phyloP scores from a whole-genome alignment of 331 rosid species.

The Erythrophleum ivorense region DNA sequence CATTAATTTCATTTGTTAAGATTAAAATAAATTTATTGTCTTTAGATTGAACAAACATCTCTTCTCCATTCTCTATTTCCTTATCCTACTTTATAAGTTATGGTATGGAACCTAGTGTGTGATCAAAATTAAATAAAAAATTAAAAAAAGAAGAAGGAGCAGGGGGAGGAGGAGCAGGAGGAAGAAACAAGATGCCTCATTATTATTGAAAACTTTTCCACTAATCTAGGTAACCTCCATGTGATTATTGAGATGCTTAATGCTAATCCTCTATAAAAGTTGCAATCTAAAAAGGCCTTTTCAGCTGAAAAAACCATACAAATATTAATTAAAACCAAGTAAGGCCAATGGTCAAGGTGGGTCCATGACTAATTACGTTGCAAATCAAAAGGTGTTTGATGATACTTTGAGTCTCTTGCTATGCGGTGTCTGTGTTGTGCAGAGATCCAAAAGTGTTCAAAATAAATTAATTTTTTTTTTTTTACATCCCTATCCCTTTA shows the following conservation, averaged over 20 bases:
- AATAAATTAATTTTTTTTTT: no score
- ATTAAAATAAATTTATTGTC: background rate
- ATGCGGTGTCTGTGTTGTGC: no score
- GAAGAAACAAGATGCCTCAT: background rate
- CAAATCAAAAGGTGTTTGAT: background rate
- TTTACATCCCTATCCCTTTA: no score
- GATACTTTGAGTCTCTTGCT: no score
- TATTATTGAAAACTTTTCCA: background rate
- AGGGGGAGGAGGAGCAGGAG: background rate
- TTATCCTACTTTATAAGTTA: background rate
- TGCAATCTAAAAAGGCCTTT: background rate
- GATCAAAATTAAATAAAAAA: background rate
- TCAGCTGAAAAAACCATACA: background rate
- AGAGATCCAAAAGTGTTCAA: no score
- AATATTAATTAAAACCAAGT: constrained; percentile 6
- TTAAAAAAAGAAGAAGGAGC: background rate
- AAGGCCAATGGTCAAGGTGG: constrained; percentile 43
- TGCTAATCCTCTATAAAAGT: constrained; percentile 6
- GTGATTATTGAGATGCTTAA: constrained; percentile 15
- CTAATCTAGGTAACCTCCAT: background rate
- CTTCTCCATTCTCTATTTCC: background rate
- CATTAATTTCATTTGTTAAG: background rate
- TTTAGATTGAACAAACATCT: background rate
- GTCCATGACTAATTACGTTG: constrained; percentile 25
- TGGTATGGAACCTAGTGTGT: background rate